Evolutionary conservation across 805 yeast species (phyloP).

Genomic region (Saccharomycopsis selenospora): DNA sequence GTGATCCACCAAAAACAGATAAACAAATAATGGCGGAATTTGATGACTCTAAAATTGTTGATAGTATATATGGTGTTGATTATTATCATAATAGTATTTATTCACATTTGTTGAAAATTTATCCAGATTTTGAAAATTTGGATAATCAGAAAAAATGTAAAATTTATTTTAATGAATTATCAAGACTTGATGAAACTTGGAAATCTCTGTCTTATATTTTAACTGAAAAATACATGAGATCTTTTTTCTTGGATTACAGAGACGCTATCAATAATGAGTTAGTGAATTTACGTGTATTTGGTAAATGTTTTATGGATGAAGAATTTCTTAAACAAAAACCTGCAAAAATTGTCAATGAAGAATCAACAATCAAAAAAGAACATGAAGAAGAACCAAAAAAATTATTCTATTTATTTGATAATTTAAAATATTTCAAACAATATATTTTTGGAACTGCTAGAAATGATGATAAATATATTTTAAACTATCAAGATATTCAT

Average conservation of each 20-base stretch:
- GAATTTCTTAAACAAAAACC: slow-evolving; percentile 11
- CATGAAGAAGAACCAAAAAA: neutral
- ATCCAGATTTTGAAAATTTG: neutral
- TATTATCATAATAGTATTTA: neutral
- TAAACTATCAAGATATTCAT: slow-evolving; percentile 24
- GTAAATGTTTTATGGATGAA: slow-evolving; percentile 26
- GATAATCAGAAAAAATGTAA: slow-evolving; percentile 3
- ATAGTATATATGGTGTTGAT: slow-evolving; percentile 1
- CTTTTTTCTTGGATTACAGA: slow-evolving; percentile 13
- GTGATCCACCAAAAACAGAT: no score
- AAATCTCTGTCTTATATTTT: neutral
- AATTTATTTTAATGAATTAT: slow-evolving; percentile 1
- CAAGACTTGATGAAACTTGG: neutral
- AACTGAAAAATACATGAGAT: neutral
- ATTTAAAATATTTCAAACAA: slow-evolving; percentile 8
- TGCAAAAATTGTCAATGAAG: neutral
- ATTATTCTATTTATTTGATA: slow-evolving; percentile 8
- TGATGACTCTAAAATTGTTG: neutral
- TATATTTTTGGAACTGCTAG: neutral
- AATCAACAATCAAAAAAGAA: neutral
- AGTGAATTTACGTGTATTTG: slow-evolving; percentile 25
- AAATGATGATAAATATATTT: neutral
- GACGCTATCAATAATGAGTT: slow-evolving; percentile 23
- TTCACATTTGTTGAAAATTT: neutral
- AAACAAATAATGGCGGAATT: neutral